Percentiles rank a stretch among this genome's conserved stretches.
These are phyloP conservation scores for Oxyria digyna DNA, from an alignment of 148 eudicot genomes.

Conservation along the genomic window DNA sequence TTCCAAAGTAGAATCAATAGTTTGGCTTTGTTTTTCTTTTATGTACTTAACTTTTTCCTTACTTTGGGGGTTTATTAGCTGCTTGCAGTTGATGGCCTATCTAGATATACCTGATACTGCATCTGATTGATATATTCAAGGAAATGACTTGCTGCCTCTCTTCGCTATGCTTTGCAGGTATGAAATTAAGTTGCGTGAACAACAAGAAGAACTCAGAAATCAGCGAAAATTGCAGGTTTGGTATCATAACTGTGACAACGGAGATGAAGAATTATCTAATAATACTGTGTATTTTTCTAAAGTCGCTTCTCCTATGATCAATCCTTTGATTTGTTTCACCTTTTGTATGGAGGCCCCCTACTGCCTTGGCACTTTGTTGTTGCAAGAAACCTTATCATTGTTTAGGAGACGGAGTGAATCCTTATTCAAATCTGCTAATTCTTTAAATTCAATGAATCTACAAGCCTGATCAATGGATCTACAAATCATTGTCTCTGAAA, in stretches of 20 bases:
- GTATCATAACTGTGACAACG: not conserved
- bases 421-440: not conserved
- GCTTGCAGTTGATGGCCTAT: not conserved
- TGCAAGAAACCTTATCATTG: not conserved
- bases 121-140: not conserved
- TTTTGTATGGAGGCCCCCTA: not conserved
- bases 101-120: not conserved
- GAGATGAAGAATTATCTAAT: not conserved
- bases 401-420: not conserved
- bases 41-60: not conserved
- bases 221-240: conserved; percentile 81
- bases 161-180: conserved; percentile 34
- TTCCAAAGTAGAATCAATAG: not conserved
- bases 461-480: not conserved
- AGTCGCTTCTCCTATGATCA: not conserved
- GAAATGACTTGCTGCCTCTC: conserved; percentile 1
- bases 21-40: not conserved
- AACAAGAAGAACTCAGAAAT: conserved; percentile 66
- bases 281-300: not conserved
- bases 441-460: not conserved
- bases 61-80: not conserved
- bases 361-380: not conserved
- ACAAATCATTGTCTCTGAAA: not conserved
- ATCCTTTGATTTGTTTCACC: not conserved
- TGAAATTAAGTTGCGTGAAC: conserved; percentile 88